Base-by-base conservation (phyloP, 768 basidiomycete genomes). In the Udeniomyces megalosporus region DNA sequence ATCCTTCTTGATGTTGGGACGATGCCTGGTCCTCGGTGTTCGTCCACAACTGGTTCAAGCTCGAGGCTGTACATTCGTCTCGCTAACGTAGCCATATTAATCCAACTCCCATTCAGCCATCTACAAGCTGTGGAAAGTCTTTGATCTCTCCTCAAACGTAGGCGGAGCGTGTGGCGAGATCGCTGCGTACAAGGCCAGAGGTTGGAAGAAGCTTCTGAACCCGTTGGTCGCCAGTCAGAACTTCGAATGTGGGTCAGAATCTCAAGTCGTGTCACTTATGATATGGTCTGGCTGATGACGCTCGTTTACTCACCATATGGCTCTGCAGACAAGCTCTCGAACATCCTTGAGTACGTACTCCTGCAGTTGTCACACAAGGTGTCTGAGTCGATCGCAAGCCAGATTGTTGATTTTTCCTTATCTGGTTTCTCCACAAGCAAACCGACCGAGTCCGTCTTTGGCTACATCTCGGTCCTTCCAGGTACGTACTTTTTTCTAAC, bases 401-500 rank as follows among this genome's bases (percentile, higher is more conserved):
- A n/a, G n/a, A n/a, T n/a, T n/a, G n/a, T n/a, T n/a, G n/a, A n/a
- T n/a, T n/a, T n/a, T n/a, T n/a, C n/a, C n/a, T n/a, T n/a, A n/a
- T n/a, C n/a, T n/a, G n/a, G n/a, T n/a, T n/a, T n/a, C n/a, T n/a
- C n/a, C n/a, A n/a, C n/a, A n/a, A 58, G 55, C 42, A 61, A 58
- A 22, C 61, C 55, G 11, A 35, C 61, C 0, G 89, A 91, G 68
- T 83, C 81, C 0, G 80, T 90, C 32, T 91, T 92, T 70, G 91
- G 91, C 8, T 65, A 48, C 29, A 65, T 65, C 46, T 45, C 63
- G 3, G 63, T 65, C 24, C 35, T 65, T 1, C 63, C 63, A 7
- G 63, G 63, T 11, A 56, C 58, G 22, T 60, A 49, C 26, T 57
- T 54, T 32, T 34, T 17, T 17, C 38, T 42, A 17, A 42, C 17